These are phyloP conservation scores for Podospora fimiseda DNA, from an alignment of 495 filamentous ascomycete genomes.

Conservation along the genomic window DNA sequence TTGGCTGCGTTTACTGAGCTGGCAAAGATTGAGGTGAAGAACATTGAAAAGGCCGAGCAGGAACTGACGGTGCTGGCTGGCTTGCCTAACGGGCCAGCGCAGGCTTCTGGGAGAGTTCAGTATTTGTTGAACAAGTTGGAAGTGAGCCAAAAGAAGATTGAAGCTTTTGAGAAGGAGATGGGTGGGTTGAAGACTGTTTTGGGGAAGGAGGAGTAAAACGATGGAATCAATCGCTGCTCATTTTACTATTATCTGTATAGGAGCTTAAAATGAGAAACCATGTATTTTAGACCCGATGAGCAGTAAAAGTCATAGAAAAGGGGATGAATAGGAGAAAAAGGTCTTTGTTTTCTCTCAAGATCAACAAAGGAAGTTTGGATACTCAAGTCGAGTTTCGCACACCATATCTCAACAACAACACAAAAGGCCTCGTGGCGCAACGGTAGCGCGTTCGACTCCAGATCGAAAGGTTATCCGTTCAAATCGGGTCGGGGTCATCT, in stretches of 20 bases:
- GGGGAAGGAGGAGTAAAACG: conserved; percentile 12
- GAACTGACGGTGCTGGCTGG: conserved; percentile 62
- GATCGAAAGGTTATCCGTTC: conserved; percentile 9
- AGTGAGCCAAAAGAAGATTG: conserved; percentile 67
- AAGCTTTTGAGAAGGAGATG: conserved; percentile 67
- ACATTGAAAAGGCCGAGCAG: conserved; percentile 69
- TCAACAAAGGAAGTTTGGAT: no score
- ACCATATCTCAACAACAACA: background rate
- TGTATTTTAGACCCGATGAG: no score
- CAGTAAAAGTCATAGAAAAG: background rate
- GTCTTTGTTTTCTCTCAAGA: background rate
- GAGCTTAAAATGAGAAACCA: no score
- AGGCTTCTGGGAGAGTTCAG: conserved; percentile 53
- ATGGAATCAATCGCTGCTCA: background rate
- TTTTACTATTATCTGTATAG: background rate
- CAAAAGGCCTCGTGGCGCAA: conserved; percentile 5
- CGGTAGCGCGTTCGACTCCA: conserved; percentile 8
- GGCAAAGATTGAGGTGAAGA: conserved; percentile 63
- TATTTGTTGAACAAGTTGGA: conserved; percentile 71
- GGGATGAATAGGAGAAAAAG: background rate
- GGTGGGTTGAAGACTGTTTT: conserved; percentile 60
- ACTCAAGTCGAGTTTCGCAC: no score
- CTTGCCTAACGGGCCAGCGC: conserved; percentile 56
- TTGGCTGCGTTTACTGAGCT: conserved; percentile 59
- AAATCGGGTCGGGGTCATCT: conserved; percentile 7